Base-by-base conservation (phyloP, 2,329 filamentous ascomycete species). In the Alternaria hordeiaustralica region DNA sequence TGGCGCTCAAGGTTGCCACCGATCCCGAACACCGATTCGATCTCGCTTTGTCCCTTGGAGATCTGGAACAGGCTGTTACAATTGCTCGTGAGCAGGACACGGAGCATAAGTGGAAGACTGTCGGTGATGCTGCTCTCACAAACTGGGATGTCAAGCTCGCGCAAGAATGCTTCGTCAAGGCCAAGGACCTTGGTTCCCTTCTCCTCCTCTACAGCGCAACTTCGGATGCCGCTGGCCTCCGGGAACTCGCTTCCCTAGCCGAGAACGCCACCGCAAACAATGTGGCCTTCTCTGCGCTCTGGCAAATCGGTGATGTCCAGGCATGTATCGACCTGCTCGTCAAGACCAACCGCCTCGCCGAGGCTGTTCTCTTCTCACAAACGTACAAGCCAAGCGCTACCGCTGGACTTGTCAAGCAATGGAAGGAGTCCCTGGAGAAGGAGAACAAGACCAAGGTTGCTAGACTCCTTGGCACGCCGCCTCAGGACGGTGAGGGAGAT, bases 81-180 rank as follows among this genome's bases (percentile, higher is more conserved):
- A 89, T 98, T 55, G 95, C 96, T 7, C 87, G 90, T 44, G 86
- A 92, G 78, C 92, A 93, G 11, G 91, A 97, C 68, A 92, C 90
- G 2, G 96, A 98, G 79, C 95, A 98, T 83, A 97, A 97, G 82
- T 99, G 96, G 96, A 98, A 98, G 87, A 94, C 89, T 4, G 93
- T 99, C 5, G 96, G 96, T 64, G 96, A 99, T 73, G 92, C 94
- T 1, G 96, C 96, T 2, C 87, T 99, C 44, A 83, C 89, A 10
- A 90, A 85, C 2, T 99, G 95, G 96, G 90, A 99, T 74, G 87
- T 99, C 33, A 85, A 87, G 6, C 88, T 98, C 3, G 96, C 96
- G 0, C 91, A 96, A 53, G 93, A 98, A 81, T 98, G 95, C 82
- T 99, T 98, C 80, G 89, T 89, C 18, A 90, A 96, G 62, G 94